These are phyloP conservation scores for Exsudoporus frostii DNA, from an alignment of 768 basidiomycete genomes.

Conservation along the genomic window DNA sequence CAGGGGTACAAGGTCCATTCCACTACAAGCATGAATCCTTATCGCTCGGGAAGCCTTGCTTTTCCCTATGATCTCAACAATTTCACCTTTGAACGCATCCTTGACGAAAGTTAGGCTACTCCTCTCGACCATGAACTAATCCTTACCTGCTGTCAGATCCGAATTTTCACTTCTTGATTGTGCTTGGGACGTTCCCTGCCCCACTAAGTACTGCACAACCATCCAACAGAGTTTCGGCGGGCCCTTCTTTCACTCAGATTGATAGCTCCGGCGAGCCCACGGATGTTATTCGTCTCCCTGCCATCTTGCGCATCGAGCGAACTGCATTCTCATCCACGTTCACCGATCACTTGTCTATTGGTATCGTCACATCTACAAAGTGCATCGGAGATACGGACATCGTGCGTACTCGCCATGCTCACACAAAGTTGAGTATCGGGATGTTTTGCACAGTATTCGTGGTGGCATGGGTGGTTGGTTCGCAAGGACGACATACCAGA, in stretches of 20 bases:
- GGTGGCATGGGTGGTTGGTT: conserved; percentile 72
- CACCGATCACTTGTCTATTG: conserved; percentile 35
- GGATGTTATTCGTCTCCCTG: conserved; percentile 35
- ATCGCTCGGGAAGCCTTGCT: too few relatives aligned
- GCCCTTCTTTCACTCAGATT: not conserved
- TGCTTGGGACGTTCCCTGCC: conserved; percentile 63
- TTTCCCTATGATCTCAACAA: conserved; percentile 32
- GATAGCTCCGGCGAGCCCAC: conserved; percentile 3
- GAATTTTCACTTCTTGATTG: conserved; percentile 53
- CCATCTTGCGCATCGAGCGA: conserved; percentile 78
- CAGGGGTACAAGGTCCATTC: too few relatives aligned
- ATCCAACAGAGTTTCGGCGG: not conserved
- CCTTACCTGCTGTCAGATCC: conserved; percentile 43
- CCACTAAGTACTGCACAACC: not conserved
- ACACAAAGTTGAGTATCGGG: not conserved
- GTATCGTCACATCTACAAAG: conserved; percentile 40
- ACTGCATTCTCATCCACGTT: conserved; percentile 55
- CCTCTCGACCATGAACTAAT: not conserved
- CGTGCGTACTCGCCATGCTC: conserved; percentile 35
- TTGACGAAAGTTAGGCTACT: conserved; percentile 46
- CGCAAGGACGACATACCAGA: conserved; percentile 47
- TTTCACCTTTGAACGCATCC: conserved; percentile 49
- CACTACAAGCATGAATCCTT: not conserved
- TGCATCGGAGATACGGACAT: conserved; percentile 66
- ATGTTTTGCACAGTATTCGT: conserved; percentile 62